Evolutionary conservation across 495 filamentous ascomycete genomes (phyloP).

Genomic region (Penicillium arizonense): DNA sequence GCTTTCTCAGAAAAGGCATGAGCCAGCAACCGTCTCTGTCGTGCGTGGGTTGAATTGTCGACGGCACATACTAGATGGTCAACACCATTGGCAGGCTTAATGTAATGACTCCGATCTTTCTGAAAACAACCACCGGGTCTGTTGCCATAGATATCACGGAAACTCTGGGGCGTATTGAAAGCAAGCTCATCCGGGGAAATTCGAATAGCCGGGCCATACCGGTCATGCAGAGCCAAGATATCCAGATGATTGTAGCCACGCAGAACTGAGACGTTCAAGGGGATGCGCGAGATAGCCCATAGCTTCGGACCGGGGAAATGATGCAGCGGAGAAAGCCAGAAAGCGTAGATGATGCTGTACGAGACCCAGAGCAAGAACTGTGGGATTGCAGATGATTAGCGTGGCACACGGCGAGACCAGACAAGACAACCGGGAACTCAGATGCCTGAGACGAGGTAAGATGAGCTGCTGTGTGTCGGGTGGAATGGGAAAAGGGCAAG

Average conservation of each 20-base stretch:
- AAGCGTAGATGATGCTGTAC: slow-evolving; percentile 37
- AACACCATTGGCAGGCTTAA: slow-evolving; percentile 21
- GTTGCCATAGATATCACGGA: slow-evolving; percentile 58
- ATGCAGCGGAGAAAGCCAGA: slow-evolving; percentile 50
- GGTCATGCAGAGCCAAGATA: slow-evolving; percentile 25
- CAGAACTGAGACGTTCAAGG: slow-evolving; percentile 25
- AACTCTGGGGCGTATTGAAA: slow-evolving; percentile 53
- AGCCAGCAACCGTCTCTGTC: slow-evolving; percentile 38
- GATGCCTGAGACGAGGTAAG: background rate
- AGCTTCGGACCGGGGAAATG: slow-evolving; percentile 51
- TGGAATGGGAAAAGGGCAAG: background rate
- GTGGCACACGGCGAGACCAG: too few relatives aligned
- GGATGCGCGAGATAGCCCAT: slow-evolving; percentile 40
- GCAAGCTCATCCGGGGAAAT: slow-evolving; percentile 54
- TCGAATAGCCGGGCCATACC: slow-evolving; percentile 52
- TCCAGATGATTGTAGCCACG: slow-evolving; percentile 23
- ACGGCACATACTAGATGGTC: slow-evolving; percentile 19
- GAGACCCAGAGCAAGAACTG: slow-evolving; percentile 14
- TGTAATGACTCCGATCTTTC: slow-evolving; percentile 22
- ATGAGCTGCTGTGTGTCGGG: background rate
- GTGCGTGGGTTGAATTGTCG: slow-evolving; percentile 28
- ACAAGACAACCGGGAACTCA: too few relatives aligned
- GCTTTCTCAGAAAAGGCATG: slow-evolving; percentile 49
- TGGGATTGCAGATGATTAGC: slow-evolving; percentile 3
- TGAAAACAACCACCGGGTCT: slow-evolving; percentile 30